Evolutionary conservation across 768 basidiomycete genomes (phyloP).

Genomic region (Xanthoconium purpureum): DNA sequence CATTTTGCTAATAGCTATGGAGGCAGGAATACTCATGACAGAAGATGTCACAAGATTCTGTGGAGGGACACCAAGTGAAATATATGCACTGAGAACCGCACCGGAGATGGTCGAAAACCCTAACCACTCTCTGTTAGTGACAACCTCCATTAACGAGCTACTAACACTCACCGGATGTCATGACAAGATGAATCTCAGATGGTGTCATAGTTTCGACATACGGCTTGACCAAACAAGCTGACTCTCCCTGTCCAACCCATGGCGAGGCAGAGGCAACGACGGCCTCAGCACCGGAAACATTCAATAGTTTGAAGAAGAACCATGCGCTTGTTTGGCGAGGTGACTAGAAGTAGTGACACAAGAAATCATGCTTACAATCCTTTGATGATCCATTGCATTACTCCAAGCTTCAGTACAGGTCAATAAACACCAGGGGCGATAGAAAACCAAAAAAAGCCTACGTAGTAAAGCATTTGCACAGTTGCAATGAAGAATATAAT

Average conservation of each 20-base stretch:
- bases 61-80: constrained; percentile 71
- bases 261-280: constrained; percentile 90
- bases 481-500: constrained; percentile 96
- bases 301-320: constrained; percentile 91
- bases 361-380: constrained; percentile 56
- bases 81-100: constrained; percentile 83
- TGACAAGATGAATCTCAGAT: constrained; percentile 81
- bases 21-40: constrained; percentile 94
- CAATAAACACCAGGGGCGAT: background rate
- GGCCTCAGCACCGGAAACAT: constrained; percentile 92
- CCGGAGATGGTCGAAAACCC: constrained; percentile 92
- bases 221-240: constrained; percentile 79
- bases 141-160: background rate
- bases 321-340: constrained; percentile 54
- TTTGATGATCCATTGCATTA: constrained; percentile 92
- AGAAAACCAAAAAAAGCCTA: constrained; percentile 2
- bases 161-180: constrained; percentile 67
- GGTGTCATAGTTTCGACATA: constrained; percentile 83
- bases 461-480: constrained; percentile 87
- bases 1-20: constrained; percentile 88
- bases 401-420: constrained; percentile 48
- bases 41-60: constrained; percentile 84
- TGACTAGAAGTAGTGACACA: background rate
- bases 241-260: constrained; percentile 92
- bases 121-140: constrained; percentile 12